These are phyloP conservation scores for Kwoniella botswanensis DNA, from an alignment of 768 basidiomycete genomes.

Conservation along the genomic window DNA sequence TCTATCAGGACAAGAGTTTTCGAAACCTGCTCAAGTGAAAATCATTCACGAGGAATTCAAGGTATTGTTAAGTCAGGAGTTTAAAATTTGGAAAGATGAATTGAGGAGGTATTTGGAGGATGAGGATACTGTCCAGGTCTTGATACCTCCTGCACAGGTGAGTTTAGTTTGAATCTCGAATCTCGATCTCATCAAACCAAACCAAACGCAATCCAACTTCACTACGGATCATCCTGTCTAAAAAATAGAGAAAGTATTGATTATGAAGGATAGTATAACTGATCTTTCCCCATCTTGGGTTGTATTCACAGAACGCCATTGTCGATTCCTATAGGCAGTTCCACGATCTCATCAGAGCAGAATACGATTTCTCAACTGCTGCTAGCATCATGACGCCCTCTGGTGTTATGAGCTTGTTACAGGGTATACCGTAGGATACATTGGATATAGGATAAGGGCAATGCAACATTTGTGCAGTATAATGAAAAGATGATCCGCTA, in stretches of 20 bases:
- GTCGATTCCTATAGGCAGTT: conserved; percentile 76
- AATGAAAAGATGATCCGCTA: too few relatives aligned
- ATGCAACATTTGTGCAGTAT: neutral
- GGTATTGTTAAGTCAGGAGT: conserved; percentile 61
- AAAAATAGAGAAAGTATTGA: neutral
- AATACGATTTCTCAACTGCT: conserved; percentile 59
- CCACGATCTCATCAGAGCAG: conserved; percentile 65
- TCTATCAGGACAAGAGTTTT: conserved; percentile 62
- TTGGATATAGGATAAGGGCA: neutral
- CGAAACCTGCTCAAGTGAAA: conserved; percentile 63
- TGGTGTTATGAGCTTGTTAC: conserved; percentile 32
- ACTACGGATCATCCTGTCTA: neutral
- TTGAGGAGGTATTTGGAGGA: conserved; percentile 81
- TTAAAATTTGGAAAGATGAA: conserved; percentile 63
- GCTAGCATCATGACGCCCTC: conserved; percentile 51
- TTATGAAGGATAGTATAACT: neutral
- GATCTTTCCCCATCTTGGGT: neutral
- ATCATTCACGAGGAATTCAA: conserved; percentile 65
- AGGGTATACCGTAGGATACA: conserved; percentile 7
- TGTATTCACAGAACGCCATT: conserved; percentile 65
- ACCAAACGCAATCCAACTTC: neutral
- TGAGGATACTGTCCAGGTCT: conserved; percentile 73
- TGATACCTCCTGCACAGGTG: conserved; percentile 71
- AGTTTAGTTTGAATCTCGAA: conserved; percentile 20
- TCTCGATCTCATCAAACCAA: neutral